Percentiles rank a stretch among this genome's conserved stretches.
phyloP scores from a whole-genome alignment of 1,284 basidiomycete species.

The Rhodotorula mucilaginosa region DNA sequence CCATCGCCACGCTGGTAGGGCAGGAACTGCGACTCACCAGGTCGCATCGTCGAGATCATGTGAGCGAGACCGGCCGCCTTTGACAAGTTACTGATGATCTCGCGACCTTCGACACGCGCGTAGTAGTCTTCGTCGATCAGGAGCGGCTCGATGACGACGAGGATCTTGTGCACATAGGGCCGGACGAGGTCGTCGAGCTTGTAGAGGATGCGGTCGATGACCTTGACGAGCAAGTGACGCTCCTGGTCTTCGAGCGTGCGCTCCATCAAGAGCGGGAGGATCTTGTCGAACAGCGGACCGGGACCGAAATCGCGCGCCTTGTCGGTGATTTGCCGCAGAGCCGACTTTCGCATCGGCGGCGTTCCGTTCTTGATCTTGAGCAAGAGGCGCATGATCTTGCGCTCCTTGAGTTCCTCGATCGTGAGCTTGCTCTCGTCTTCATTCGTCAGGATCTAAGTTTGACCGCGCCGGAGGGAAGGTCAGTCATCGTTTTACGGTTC shows the following conservation, averaged over 20 bases:
- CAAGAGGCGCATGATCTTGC: conserved; percentile 99
- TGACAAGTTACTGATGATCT: conserved; percentile 98
- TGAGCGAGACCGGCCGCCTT: conserved; percentile 98
- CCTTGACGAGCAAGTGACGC: conserved; percentile 96
- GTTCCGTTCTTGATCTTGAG: conserved; percentile 99
- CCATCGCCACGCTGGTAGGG: not conserved
- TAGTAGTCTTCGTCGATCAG: conserved; percentile 99
- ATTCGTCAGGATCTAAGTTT: conserved; percentile 59
- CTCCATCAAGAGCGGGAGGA: conserved; percentile 97
- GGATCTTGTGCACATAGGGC: conserved; percentile 98
- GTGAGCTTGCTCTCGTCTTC: conserved; percentile 79
- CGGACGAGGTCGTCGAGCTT: conserved; percentile 98
- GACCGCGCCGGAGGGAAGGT: not conserved
- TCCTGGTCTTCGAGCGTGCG: conserved; percentile 98
- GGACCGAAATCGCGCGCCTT: conserved; percentile 98
- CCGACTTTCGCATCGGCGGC: conserved; percentile 95
- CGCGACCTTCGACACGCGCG: conserved; percentile 96
- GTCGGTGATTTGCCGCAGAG: conserved; percentile 97
- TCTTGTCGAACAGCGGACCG: conserved; percentile 99
- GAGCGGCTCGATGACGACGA: conserved; percentile 98
- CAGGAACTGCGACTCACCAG: conserved; percentile 47
- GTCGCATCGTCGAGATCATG: conserved; percentile 99
- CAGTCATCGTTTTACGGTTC: conserved; percentile 1
- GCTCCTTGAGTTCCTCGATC: conserved; percentile 98
- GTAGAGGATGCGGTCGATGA: conserved; percentile 98